phyloP scores from a whole-genome alignment of 371 early-diverging fungal species.

The Mucor piriformis region DNA sequence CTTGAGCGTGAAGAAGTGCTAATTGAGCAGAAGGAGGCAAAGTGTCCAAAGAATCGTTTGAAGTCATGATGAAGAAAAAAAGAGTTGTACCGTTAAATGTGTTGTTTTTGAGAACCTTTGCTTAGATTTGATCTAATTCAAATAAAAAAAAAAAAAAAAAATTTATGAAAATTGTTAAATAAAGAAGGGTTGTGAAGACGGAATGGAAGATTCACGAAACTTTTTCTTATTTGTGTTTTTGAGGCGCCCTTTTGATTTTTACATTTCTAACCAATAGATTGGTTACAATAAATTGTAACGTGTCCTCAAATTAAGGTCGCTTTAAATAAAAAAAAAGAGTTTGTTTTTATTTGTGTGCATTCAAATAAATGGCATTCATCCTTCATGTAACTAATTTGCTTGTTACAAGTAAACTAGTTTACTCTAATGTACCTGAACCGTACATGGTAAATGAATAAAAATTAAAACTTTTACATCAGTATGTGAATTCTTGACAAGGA shows the following conservation, averaged over 20 bases:
- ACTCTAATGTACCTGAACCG: slow-evolving; percentile 48
- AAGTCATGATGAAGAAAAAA: slow-evolving; percentile 26
- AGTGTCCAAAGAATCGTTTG: slow-evolving; percentile 33
- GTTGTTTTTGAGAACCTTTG: too few species aligned
- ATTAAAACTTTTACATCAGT: background rate
- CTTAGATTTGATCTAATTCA: too few species aligned
- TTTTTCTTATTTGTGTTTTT: background rate
- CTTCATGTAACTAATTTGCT: slow-evolving; percentile 7
- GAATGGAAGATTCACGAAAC: too few species aligned
- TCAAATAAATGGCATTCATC: background rate
- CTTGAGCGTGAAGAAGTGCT: slow-evolving; percentile 51
- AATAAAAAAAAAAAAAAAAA: too few species aligned
- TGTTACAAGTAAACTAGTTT: slow-evolving; percentile 16
- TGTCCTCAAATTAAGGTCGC: background rate
- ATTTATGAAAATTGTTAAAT: too few species aligned
- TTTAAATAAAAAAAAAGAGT: background rate
- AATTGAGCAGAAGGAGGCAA: slow-evolving; percentile 54
- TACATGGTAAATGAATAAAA: slow-evolving; percentile 58
- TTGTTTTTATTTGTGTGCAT: background rate
- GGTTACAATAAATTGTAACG: background rate
- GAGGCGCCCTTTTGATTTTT: background rate
- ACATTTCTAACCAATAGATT: background rate
- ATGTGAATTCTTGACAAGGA: background rate
- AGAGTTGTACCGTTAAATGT: slow-evolving; percentile 25
- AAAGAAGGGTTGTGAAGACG: too few species aligned